These are phyloP conservation scores for Chaetomiaceae sp. DNA, from an alignment of 2,329 filamentous ascomycete species.

Conservation along the genomic window DNA sequence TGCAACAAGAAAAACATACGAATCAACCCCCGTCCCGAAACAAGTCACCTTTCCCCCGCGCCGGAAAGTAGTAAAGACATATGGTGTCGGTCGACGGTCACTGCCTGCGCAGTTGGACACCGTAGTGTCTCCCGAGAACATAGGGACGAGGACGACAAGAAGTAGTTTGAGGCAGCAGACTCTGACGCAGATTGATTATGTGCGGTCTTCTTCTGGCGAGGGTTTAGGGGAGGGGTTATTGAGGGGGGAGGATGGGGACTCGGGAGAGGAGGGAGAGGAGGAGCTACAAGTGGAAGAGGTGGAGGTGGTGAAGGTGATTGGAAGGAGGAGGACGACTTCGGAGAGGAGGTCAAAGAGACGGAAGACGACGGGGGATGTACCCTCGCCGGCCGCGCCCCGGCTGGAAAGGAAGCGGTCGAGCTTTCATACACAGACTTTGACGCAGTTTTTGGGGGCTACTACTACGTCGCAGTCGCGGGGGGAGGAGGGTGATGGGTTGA, in stretches of 20 bases:
- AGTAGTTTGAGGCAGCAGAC: conserved; percentile 31
- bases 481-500: conserved; percentile 14
- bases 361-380: conserved; percentile 29
- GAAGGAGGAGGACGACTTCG: background rate
- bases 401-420: conserved; percentile 22
- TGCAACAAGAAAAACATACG: conserved; percentile 19
- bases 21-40: conserved; percentile 24
- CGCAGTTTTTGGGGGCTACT: conserved; percentile 30
- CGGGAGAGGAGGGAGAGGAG: conserved; percentile 7
- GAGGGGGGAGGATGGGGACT: background rate
- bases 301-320: background rate
- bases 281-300: conserved; percentile 8
- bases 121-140: background rate
- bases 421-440: conserved; percentile 35
- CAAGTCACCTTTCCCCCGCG: conserved; percentile 32
- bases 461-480: conserved; percentile 15
- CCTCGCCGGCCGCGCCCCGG: conserved; percentile 17
- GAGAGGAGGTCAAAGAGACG: conserved; percentile 26
- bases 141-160: no score
- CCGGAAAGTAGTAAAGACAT: conserved; percentile 27
- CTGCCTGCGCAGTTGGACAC: conserved; percentile 8
- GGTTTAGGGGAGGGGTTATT: conserved; percentile 1
- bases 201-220: conserved; percentile 12
- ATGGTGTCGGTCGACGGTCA: conserved; percentile 24
- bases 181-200: conserved; percentile 34